These are phyloP conservation scores for Cystobasidium slooffiae DNA, from an alignment of 1,284 basidiomycete genomes.

Conservation along the genomic window DNA sequence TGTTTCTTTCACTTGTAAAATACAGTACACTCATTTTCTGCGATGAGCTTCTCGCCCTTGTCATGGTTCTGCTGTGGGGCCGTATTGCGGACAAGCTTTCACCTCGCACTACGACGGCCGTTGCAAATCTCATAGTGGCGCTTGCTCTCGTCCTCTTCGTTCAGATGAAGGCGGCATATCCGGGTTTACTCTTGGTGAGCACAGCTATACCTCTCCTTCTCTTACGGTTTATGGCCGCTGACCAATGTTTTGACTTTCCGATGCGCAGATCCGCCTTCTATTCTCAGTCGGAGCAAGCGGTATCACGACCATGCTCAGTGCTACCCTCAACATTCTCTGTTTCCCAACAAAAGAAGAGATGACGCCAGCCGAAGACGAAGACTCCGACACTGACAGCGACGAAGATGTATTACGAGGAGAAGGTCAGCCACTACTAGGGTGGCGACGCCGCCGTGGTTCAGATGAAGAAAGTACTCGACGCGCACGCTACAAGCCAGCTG, in stretches of 20 bases:
- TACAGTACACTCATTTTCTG: conserved; percentile 45
- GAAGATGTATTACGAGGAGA: background rate
- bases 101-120: conserved; percentile 21
- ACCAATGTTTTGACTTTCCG: background rate
- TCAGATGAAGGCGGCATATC: conserved; percentile 26
- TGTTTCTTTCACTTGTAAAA: background rate
- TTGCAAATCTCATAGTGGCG: conserved; percentile 40
- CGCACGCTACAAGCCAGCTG: conserved; percentile 5
- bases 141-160: conserved; percentile 40
- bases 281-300: conserved; percentile 33
- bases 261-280: conserved; percentile 19
- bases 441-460: background rate
- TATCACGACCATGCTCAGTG: conserved; percentile 40
- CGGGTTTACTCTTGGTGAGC: conserved; percentile 36
- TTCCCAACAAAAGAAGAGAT: background rate
- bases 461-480: background rate
- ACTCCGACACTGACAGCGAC: background rate
- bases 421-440: conserved; percentile 30
- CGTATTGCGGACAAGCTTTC: conserved; percentile 34
- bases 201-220: conserved; percentile 17
- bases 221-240: background rate
- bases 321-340: conserved; percentile 12
- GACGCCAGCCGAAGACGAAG: background rate
- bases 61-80: conserved; percentile 45
- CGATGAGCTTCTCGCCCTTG: conserved; percentile 48